Evolutionary conservation across 1,284 basidiomycete genomes (phyloP), one percentile per base, ranked within the genome.

Genomic region (Bondarzewia mesenterica): DNA sequence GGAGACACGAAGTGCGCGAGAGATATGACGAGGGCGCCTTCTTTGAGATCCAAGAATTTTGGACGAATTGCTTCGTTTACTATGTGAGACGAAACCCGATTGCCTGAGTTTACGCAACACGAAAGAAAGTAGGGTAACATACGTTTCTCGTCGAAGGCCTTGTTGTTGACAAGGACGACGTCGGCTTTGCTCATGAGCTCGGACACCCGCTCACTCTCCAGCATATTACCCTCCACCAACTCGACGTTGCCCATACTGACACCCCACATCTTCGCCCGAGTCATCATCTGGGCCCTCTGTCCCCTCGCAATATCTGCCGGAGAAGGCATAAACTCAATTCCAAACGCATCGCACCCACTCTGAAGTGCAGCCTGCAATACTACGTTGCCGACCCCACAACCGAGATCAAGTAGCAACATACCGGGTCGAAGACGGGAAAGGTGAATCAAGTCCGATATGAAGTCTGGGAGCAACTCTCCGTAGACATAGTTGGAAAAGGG

Each of bases 311-410:
- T 74, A 48, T 73, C 68, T 2, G 85, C 82, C 2, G 85, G 83
- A 25, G 71, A 73, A 15, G 71, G 70, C 70, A 81, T 74, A 42
- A 69, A 54, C 63, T 89, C 85, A 42, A 89, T 74, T 2, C 86
- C 86, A 58, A 78, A 88, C 54, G 82, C 78, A 50, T 59, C 72
- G 62, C 86, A 89, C 0, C 86, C 86, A 0, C 81, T 82, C 60
- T 87, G 81, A 52, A 89, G 67, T 47, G 80, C 80, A 5, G 82
- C 84, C 57, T 89, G 86, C 5, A 84, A 65, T 14, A 84, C 75
- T n/a, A 88, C 82, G 57, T 89, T 88, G 5, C 82, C 86, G 7
- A 89, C 86, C 1, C 86, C 86, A 3, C 79, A 82, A 10, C 86
- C 86, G n/a, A 89, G 72, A 59, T 89, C 86, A 46, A 89, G 60